Evolutionary conservation across 768 basidiomycete species (phyloP).

Genomic region (Asterophora lycoperdoides): DNA sequence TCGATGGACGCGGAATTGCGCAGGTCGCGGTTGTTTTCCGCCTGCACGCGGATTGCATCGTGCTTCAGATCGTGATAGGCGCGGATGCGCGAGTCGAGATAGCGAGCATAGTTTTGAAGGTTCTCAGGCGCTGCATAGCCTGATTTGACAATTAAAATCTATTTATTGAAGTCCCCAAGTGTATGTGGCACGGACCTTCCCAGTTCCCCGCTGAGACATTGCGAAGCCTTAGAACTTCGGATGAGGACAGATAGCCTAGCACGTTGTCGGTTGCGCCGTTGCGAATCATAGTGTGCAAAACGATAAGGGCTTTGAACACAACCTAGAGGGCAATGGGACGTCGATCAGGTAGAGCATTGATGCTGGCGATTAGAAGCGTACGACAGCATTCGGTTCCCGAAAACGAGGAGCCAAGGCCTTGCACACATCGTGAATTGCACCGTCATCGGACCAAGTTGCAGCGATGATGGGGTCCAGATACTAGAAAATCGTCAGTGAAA

Average conservation of each 20-base stretch:
- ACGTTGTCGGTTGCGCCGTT: constrained; percentile 96
- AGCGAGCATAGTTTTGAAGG: constrained; percentile 80
- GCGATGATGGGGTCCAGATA: constrained; percentile 96
- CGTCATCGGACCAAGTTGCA: constrained; percentile 95
- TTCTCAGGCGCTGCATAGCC: constrained; percentile 87
- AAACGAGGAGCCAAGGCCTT: constrained; percentile 81
- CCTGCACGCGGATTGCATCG: constrained; percentile 90
- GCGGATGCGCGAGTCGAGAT: constrained; percentile 84
- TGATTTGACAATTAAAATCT: constrained; percentile 24
- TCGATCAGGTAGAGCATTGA: constrained; percentile 2
- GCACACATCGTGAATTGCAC: constrained; percentile 89
- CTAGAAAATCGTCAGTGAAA: constrained; percentile 34
- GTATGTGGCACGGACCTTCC: constrained; percentile 61
- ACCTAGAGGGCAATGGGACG: constrained; percentile 46
- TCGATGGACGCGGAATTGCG: constrained; percentile 62
- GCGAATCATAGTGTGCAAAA: constrained; percentile 94
- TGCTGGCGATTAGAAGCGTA: constrained; percentile 34
- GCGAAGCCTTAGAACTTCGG: constrained; percentile 75
- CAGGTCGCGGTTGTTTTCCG: constrained; percentile 86
- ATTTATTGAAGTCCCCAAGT: constrained; percentile 1
- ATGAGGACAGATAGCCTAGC: constrained; percentile 73
- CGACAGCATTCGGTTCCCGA: constrained; percentile 88
- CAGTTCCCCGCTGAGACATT: constrained; percentile 80
- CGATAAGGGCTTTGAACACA: constrained; percentile 96
- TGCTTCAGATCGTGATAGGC: constrained; percentile 90